Conservation (phyloP, 2,329 filamentous ascomycete species). For the Scytalidium sp. region DNA sequence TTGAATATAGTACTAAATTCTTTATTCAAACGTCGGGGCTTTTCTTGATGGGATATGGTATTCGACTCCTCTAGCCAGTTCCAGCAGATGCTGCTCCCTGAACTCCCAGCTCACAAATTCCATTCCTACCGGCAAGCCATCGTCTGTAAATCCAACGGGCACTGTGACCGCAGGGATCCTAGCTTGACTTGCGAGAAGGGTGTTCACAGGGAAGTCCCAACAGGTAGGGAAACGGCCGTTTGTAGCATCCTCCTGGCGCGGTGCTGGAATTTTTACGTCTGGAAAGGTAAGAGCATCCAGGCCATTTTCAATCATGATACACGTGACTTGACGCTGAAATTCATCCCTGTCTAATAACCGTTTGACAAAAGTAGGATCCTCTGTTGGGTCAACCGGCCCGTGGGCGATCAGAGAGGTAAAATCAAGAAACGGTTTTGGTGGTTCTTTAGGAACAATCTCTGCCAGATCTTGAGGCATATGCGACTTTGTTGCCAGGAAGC, state of each 20-base stretch:
- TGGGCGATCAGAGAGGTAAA: conserved; percentile 21
- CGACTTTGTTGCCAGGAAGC: conserved; percentile 34
- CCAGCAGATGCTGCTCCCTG: conserved; percentile 18
- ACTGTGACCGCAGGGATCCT: conserved; percentile 32
- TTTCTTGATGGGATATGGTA: conserved; percentile 8
- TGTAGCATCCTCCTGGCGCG: conserved; percentile 27
- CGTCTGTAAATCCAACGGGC: conserved; percentile 28
- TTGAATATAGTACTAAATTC: too few relatives aligned
- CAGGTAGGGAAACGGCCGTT: conserved; percentile 22
- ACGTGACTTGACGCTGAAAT: conserved; percentile 28
- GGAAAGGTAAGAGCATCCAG: conserved; percentile 32
- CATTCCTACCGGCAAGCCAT: conserved; percentile 27
- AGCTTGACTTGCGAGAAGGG: conserved; percentile 29
- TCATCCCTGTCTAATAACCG: conserved; percentile 20
- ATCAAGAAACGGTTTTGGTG: conserved; percentile 16
- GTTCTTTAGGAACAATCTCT: conserved; percentile 7
- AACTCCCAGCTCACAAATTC: conserved; percentile 24
- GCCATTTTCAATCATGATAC: conserved; percentile 25
- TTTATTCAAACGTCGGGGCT: conserved; percentile 3
- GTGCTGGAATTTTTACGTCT: conserved; percentile 30
- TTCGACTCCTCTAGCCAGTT: conserved; percentile 14
- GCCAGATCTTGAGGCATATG: conserved; percentile 18
- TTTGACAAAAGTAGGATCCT: conserved; percentile 25
- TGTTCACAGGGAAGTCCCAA: conserved; percentile 30
- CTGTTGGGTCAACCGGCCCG: conserved; percentile 14